These are phyloP conservation scores for Globisporangium megalacanthum DNA, from an alignment of 352 stramenopile genomes.

Conservation along the genomic window DNA sequence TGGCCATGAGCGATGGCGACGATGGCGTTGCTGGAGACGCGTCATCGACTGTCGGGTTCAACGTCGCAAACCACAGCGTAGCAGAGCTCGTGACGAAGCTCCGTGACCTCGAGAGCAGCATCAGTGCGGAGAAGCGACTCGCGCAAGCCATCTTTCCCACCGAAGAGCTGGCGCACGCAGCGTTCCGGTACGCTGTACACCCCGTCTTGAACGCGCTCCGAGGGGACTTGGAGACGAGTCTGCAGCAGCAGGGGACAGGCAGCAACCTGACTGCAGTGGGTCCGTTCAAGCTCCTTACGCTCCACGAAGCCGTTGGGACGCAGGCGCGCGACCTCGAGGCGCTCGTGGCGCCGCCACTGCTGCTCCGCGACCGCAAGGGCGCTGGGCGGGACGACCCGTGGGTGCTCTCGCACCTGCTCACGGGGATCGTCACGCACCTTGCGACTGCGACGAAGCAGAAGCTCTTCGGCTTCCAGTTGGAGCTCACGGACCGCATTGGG, in stretches of 20 bases:
- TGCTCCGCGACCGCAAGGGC: conserved; percentile 60
- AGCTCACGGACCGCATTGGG: conserved; percentile 30
- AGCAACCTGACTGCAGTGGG: conserved; percentile 16
- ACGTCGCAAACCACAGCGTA: conserved; percentile 18
- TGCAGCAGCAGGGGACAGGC: conserved; percentile 11
- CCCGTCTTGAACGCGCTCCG: conserved; percentile 58
- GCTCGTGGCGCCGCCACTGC: conserved; percentile 40
- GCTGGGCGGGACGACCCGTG: conserved; percentile 62
- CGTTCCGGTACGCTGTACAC: conserved; percentile 46
- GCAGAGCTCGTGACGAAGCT: conserved; percentile 30
- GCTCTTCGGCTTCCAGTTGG: conserved; percentile 57
- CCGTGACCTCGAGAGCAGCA: conserved; percentile 44
- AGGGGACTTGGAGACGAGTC: conserved; percentile 27
- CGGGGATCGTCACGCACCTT: conserved; percentile 30
- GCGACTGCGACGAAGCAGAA: conserved; percentile 47
- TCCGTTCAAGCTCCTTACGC: conserved; percentile 50
- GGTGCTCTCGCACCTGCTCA: conserved; percentile 44
- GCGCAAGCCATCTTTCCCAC: conserved; percentile 42
- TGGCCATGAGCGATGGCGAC: conserved; percentile 38
- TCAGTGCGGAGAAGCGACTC: conserved; percentile 55
- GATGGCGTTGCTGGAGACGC: conserved; percentile 5
- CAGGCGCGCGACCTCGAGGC: conserved; percentile 29
- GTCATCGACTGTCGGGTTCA: conserved; percentile 28
- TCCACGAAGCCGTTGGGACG: conserved; percentile 46
- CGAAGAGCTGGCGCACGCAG: conserved; percentile 57